phyloP scores from a whole-genome alignment of 1,139 yeast genomes.

The Suhomyces bokatorum region DNA sequence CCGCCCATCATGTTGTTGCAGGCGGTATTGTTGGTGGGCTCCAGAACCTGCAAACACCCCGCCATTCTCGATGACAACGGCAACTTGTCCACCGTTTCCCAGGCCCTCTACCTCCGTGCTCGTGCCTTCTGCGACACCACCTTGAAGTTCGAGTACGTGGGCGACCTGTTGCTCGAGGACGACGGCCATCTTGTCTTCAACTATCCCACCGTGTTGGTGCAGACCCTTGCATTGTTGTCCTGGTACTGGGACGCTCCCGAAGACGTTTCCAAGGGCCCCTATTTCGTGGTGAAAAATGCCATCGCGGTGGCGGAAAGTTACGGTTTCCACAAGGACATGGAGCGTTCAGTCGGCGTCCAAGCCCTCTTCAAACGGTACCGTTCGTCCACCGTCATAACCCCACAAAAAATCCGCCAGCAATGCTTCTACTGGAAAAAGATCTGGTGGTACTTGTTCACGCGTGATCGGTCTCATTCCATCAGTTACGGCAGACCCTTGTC shows the following conservation, averaged over 20 bases:
- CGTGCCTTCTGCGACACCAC: slow-evolving; percentile 16
- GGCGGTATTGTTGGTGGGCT: slow-evolving; percentile 16
- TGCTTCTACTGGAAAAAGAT: slow-evolving; percentile 11
- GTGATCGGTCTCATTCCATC: slow-evolving; percentile 15
- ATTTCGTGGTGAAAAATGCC: slow-evolving; percentile 11
- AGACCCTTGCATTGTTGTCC: slow-evolving; percentile 14
- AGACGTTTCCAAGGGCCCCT: slow-evolving; percentile 12
- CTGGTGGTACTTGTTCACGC: slow-evolving; percentile 19
- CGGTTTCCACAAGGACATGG: slow-evolving; percentile 15
- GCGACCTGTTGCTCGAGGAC: slow-evolving; percentile 12
- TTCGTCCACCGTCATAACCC: background rate
- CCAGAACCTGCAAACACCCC: slow-evolving; percentile 15
- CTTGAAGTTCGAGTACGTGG: slow-evolving; percentile 16
- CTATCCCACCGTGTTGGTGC: slow-evolving; percentile 16
- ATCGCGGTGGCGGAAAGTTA: slow-evolving; percentile 11
- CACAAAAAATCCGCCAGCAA: slow-evolving; percentile 12
- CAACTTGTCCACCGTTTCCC: slow-evolving; percentile 7
- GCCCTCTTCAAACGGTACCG: slow-evolving; percentile 2
- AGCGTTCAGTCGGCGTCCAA: slow-evolving; percentile 2
- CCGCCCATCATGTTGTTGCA: slow-evolving; percentile 19
- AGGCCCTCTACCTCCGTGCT: slow-evolving; percentile 12
- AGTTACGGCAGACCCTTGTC: slow-evolving; percentile 17
- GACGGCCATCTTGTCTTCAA: slow-evolving; percentile 17
- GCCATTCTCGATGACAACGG: slow-evolving; percentile 15
- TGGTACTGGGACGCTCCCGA: slow-evolving; percentile 21